Evolutionary conservation across 2,329 filamentous ascomycete species (phyloP), one percentile per base, ranked within the genome.

Genomic region (Penicillium sp.): DNA sequence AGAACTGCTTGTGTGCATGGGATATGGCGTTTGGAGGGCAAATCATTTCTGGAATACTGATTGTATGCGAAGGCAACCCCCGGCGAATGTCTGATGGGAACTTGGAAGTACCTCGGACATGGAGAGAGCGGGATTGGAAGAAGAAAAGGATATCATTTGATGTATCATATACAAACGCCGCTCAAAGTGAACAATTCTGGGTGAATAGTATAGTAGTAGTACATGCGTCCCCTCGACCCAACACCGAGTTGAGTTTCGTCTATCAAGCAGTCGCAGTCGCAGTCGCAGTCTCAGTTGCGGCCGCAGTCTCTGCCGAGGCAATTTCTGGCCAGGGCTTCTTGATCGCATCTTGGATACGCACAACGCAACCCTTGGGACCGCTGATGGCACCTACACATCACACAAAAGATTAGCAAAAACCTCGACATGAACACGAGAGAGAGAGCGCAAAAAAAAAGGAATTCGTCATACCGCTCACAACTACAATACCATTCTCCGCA

Each of bases 331-430:
- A 90, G 25, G 87, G 84, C 82, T 96, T 95, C 84, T 96, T 96
- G 75, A 95, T 85, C 14, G 95, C 90, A 77, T 99, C 95, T 74
- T 96, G 90, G 57, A 99, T 82, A 78, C 88, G 88, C 62, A 99
- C 90, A 58, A 93, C 79, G 65, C 90, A 88, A 61, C 92, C 90
- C 79, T 96, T 96, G 59, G 94, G 94, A 0, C 95, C 95, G 37
- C 90, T 90, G 43, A 99, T 88, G 65, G 88, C 85, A 34, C 86
- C 85, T 87, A 66, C 39, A 39, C 47, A 20, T 35, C 41, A 17
- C 61, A 41, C 17, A 14, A 47, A 48, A 41, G 2, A 17, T 63
- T 54, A 67, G 65, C 45, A 63, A 60, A 51, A 43, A 45, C 17
- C 45, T 5, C 6, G 17, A 15, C 22, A 7, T 8, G 10, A 28